These are phyloP conservation scores for Fraxinus americana DNA, from an alignment of 257 asterid genomes.

Conservation along the genomic window DNA sequence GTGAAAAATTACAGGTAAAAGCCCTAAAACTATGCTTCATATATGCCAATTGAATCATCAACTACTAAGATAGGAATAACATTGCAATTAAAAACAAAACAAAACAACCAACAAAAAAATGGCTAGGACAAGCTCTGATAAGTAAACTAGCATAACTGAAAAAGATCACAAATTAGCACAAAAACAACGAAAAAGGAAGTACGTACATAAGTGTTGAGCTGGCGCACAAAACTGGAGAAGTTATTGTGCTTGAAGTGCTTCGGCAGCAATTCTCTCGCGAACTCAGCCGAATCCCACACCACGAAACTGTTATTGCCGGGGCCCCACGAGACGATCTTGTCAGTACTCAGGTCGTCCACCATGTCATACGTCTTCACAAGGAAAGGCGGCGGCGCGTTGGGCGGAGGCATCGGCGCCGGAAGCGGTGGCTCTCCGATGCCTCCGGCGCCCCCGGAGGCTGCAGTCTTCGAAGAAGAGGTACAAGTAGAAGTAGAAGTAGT, in stretches of 20 bases:
- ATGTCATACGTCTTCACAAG: constrained; percentile 79
- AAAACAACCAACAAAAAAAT: neutral
- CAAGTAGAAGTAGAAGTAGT: constrained; percentile 2
- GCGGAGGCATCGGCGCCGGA: constrained; percentile 51
- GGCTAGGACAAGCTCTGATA: neutral
- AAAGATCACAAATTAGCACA: neutral
- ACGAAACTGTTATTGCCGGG: constrained; percentile 65
- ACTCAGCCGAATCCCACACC: constrained; percentile 83
- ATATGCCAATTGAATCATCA: neutral
- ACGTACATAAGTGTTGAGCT: constrained; percentile 57
- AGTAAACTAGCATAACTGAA: neutral
- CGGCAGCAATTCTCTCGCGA: constrained; percentile 64
- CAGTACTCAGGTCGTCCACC: constrained; percentile 79
- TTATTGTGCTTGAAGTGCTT: constrained; percentile 81
- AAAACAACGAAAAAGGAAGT: neutral
- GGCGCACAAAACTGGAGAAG: constrained; percentile 84
- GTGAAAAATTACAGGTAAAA: neutral
- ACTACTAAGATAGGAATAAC: neutral
- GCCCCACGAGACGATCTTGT: constrained; percentile 75
- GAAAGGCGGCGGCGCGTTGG: constrained; percentile 78
- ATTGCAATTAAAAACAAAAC: neutral
- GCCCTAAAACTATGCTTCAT: neutral
- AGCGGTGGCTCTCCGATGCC: constrained; percentile 31
- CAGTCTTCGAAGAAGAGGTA: neutral
- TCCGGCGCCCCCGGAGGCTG: constrained; percentile 33